phyloP scores from a whole-genome alignment of 2,329 filamentous ascomycete genomes.

The Colletotrichum sp. region DNA sequence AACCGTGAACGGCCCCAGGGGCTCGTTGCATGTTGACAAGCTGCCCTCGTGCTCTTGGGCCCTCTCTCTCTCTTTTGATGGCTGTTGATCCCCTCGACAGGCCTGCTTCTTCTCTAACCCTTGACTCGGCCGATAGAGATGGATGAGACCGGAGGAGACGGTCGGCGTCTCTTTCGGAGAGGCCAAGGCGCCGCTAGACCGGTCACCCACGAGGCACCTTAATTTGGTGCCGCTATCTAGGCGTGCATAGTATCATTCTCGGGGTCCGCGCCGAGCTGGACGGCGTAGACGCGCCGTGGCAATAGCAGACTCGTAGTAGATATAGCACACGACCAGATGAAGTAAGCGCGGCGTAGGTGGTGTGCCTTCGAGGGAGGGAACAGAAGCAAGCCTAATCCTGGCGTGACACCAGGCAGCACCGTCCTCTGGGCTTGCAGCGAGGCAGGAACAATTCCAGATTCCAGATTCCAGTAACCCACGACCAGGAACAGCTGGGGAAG shows the following conservation, averaged over 20 bases:
- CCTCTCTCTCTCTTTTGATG: background rate
- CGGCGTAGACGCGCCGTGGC: background rate
- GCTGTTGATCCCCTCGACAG: background rate
- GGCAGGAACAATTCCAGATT: slow-evolving; percentile 8
- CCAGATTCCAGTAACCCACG: background rate
- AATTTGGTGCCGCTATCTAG: background rate
- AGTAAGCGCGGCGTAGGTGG: background rate
- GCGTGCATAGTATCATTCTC: background rate
- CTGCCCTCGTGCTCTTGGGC: background rate
- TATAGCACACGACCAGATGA: background rate
- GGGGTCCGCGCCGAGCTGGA: background rate
- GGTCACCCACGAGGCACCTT: background rate
- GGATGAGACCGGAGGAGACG: background rate
- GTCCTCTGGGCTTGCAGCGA: background rate
- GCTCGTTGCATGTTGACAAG: background rate
- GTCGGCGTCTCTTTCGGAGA: background rate
- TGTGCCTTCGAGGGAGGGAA: background rate
- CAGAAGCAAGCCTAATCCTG: background rate
- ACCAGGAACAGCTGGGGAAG: background rate
- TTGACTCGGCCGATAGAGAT: slow-evolving; percentile 5
- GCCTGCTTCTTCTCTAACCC: background rate
- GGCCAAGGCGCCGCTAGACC: background rate
- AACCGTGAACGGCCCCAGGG: background rate
- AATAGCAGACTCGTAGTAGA: background rate
- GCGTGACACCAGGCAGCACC: slow-evolving; percentile 2